These are phyloP conservation scores for Cicer chorassanicum DNA, from an alignment of 306 rosid genomes.

Conservation along the genomic window DNA sequence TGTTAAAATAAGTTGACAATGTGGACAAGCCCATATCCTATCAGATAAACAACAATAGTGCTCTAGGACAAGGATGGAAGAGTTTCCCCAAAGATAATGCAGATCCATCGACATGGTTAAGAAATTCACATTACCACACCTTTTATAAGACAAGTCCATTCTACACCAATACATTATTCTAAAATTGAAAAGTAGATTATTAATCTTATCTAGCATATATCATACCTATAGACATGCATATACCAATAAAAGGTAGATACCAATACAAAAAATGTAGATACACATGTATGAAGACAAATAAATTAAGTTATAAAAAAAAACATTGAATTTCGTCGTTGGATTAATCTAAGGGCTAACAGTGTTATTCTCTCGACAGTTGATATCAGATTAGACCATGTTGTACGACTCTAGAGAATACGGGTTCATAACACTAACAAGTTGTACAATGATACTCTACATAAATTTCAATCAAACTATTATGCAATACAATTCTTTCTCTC, in stretches of 20 bases:
- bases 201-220: constrained; percentile 50
- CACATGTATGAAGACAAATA: constrained; percentile 50
- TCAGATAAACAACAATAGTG: constrained; percentile 41
- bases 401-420: neutral
- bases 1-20: constrained; percentile 35
- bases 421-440: constrained; percentile 42
- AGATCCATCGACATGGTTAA: constrained; percentile 48
- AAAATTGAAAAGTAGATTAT: constrained; percentile 49
- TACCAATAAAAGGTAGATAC: constrained; percentile 47
- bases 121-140: constrained; percentile 57
- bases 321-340: too few relatives aligned
- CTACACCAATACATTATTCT: constrained; percentile 46
- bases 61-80: constrained; percentile 45
- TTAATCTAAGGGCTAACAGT: too few relatives aligned
- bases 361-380: neutral
- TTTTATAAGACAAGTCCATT: constrained; percentile 60
- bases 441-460: constrained; percentile 52
- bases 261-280: constrained; percentile 47
- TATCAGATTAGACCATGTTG: neutral
- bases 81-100: constrained; percentile 47
- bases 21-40: constrained; percentile 43
- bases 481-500: constrained; percentile 36
- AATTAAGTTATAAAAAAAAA: neutral
- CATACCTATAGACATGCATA: constrained; percentile 39
- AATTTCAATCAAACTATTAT: constrained; percentile 57